Conservation (phyloP, 306 rosid genomes). For the Vicia villosa region DNA sequence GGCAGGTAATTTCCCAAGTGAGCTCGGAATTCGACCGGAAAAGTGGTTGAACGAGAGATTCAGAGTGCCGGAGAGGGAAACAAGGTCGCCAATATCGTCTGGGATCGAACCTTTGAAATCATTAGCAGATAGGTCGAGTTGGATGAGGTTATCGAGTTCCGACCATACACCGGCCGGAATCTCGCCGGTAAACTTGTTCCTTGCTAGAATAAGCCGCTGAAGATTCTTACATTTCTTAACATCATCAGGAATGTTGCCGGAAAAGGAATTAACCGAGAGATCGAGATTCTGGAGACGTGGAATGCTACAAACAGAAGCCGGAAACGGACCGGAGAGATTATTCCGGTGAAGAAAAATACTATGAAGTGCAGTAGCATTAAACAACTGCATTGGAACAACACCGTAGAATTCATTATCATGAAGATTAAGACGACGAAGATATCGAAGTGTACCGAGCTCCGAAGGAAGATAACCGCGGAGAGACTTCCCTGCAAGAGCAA, state of each 20-base stretch:
- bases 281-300: slow-evolving; percentile 85
- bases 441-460: slow-evolving; percentile 72
- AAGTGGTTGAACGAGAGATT: slow-evolving; percentile 86
- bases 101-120: slow-evolving; percentile 72
- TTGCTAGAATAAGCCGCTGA: slow-evolving; percentile 66
- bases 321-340: slow-evolving; percentile 80
- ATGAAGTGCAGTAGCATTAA: slow-evolving; percentile 90
- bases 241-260: slow-evolving; percentile 54
- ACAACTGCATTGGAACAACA: slow-evolving; percentile 72
- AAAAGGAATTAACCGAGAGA: slow-evolving; percentile 74
- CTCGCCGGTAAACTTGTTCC: slow-evolving; percentile 65
- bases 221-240: slow-evolving; percentile 62
- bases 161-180: slow-evolving; percentile 74
- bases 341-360: slow-evolving; percentile 83
- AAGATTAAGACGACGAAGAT: slow-evolving; percentile 86
- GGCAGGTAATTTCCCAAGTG: slow-evolving; percentile 74
- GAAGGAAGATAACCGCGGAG: slow-evolving; percentile 86
- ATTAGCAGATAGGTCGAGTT: slow-evolving; percentile 79
- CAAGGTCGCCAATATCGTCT: slow-evolving; percentile 54
- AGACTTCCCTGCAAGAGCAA: slow-evolving; percentile 68
- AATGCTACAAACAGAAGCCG: slow-evolving; percentile 64
- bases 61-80: slow-evolving; percentile 73
- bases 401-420: slow-evolving; percentile 80
- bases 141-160: slow-evolving; percentile 48
- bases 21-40: slow-evolving; percentile 63